phyloP scores from a whole-genome alignment of 2,329 filamentous ascomycete genomes.

The Arthrobotrys pseudoclavata region DNA sequence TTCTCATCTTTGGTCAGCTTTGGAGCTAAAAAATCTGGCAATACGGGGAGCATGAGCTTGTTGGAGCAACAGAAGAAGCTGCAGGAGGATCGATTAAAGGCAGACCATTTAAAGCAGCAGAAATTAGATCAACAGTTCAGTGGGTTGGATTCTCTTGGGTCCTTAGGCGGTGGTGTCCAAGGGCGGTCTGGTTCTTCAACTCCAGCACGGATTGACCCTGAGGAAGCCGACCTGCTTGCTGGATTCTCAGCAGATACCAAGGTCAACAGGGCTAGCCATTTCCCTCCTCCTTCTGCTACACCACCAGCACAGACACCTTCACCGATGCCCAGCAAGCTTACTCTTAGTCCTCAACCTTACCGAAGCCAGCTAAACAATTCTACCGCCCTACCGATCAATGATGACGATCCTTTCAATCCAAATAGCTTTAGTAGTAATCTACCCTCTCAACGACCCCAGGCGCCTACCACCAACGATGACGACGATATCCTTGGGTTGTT shows the following conservation, averaged over 20 bases:
- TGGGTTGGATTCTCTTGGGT: conserved; percentile 75
- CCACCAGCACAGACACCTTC: conserved; percentile 65
- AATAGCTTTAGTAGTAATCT: conserved; percentile 57
- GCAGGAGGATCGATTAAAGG: conserved; percentile 78
- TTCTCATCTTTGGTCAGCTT: conserved; percentile 82
- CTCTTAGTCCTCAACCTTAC: conserved; percentile 40
- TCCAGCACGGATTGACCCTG: conserved; percentile 64
- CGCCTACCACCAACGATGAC: conserved; percentile 66
- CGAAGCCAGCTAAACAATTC: conserved; percentile 7
- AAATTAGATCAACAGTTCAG: conserved; percentile 69
- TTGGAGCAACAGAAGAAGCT: conserved; percentile 78
- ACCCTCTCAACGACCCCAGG: conserved; percentile 5
- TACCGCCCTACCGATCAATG: not conserved
- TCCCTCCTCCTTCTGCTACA: conserved; percentile 71
- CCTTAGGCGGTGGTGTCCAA: conserved; percentile 71
- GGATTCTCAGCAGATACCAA: conserved; percentile 77
- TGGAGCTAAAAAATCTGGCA: conserved; percentile 68
- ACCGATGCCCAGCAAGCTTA: conserved; percentile 31
- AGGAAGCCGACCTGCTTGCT: conserved; percentile 75
- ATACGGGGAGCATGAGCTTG: conserved; percentile 76
- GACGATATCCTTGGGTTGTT: conserved; percentile 77
- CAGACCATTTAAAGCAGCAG: conserved; percentile 84
- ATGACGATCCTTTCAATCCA: conserved; percentile 61
- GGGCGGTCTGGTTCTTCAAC: conserved; percentile 67
- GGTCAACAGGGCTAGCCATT: conserved; percentile 77